Conservation (phyloP, 495 filamentous ascomycete species). For the Copromyces sp. region DNA sequence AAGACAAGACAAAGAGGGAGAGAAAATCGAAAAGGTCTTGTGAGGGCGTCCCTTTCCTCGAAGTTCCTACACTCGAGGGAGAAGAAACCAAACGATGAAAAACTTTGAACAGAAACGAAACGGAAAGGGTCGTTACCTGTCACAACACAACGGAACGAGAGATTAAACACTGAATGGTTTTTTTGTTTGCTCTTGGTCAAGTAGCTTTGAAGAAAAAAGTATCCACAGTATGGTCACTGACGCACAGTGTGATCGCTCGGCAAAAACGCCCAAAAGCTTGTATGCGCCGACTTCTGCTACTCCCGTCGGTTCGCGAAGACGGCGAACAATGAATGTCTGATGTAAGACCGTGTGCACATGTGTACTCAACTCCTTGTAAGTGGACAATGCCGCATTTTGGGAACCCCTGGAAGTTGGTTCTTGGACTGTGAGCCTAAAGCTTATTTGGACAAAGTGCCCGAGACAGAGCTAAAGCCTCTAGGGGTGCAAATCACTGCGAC, state of each 20-base stretch:
- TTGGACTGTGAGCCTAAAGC: neutral
- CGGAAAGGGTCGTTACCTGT: neutral
- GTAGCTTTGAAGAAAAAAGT: neutral
- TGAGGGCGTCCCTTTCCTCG: neutral
- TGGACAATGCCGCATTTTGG: too few species aligned
- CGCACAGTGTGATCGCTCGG: neutral
- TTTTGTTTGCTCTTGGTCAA: neutral
- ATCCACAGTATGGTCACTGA: neutral
- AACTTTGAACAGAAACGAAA: neutral
- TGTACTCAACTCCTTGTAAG: neutral
- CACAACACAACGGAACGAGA: neutral
- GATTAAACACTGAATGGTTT: neutral
- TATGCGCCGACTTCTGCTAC: neutral
- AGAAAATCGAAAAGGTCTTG: neutral
- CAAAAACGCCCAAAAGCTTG: neutral
- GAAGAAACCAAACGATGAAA: neutral
- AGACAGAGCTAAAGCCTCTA: neutral
- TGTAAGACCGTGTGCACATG: neutral
- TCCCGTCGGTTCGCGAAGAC: neutral
- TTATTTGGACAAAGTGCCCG: neutral
- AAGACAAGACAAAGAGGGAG: neutral
- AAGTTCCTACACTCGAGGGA: neutral
- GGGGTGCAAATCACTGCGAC: neutral
- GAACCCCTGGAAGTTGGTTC: neutral
- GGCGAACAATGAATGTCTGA: neutral